Base-by-base conservation (phyloP, 805 yeast species). In the Metschnikowia aberdeeniae region DNA sequence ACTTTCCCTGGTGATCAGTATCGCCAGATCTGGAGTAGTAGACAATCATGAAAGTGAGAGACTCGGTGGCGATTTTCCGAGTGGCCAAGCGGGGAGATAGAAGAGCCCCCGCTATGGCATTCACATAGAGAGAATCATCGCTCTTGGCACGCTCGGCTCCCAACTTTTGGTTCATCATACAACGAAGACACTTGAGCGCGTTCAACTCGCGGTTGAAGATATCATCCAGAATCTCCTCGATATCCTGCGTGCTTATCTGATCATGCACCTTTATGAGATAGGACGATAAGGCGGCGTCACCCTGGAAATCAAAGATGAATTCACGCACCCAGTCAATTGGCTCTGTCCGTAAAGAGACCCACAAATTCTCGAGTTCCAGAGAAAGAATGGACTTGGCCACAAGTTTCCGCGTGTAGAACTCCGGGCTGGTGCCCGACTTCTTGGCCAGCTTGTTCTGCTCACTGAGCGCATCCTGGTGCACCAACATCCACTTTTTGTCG, bases 341-440 rank as follows among this genome's bases (percentile, higher is more conserved):
- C 60, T 92, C 98, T 0, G 98, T 89, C 52, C 98, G 80, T 35
- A 92, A 71, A 38, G 96, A 88, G 5, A 93, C 96, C 86, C 93
- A 88, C 42, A 93, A 73, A 54, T 86, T 86, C 33, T 85, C 87
- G 52, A 92, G 70, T 61, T 90, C 88, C 42, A 78, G 80, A 4
- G 80, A 68, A 1, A 86, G 72, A 43, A 90, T 81, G 28, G 79
- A 66, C 55, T 85, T 84, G 31, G 85, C 82, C 58, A 90, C 75
- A 51, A 93, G 73, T 49, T 77, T 76, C 42, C 85, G 77, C 13
- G 92, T 89, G 62, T 86, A 92, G 55, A 77, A 81, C 51, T 81
- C 89, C 1, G 93, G 97, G 20, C 82, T 75, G 47, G 61, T 57
- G 19, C 66, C 57, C 44, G 55, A 55, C 42, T 62, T 68, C 31